Evolutionary conservation across 352 stramenopile genomes (phyloP), one percentile per base, ranked within the genome.

Genomic region (Phytophthora fragariaefolia): DNA sequence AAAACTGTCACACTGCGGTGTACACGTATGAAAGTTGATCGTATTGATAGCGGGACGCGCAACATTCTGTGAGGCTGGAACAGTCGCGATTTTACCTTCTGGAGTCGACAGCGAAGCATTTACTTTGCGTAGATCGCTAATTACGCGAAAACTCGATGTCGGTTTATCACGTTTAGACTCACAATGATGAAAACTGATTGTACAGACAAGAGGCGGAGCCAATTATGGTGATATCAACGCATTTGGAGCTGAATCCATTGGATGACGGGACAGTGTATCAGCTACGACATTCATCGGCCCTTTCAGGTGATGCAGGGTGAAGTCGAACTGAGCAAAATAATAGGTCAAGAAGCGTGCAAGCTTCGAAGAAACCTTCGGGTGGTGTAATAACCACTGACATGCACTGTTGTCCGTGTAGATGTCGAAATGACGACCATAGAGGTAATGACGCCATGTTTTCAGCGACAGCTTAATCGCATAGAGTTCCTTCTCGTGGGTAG

Each of bases 321-420:
- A 49, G 34, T 58, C 51, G 27, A 60, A 60, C 24, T 51, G 23
- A 23, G 38, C 43, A 38, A 60, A 60, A 40, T n/a, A n/a, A n/a
- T 52, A 60, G 13, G 36, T 60, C 24, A 60, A 43, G 17, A 60
- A 51, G 18, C 53, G 53, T 43, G 54, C 54, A 17, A 53, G 15
- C 27, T 53, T 62, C 6, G 42, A 2, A 6, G 30, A 63, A n/a
- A 63, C 56, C 2, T 56, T 55, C 15, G 56, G 56, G 30, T 63
- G 45, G 24, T 54, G 45, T 20, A 63, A 28, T 23, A 56, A 28
- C 30, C 56, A 63, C 8, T 63, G 28, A 30, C 45, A 56, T 24
- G 56, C 28, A 63, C 56, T 49, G 45, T 45, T 61, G 22, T 58
- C 50, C 15, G 50, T 57, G 50, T 23, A 57, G 5, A 57, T 20